phyloP scores from a whole-genome alignment of 2,329 filamentous ascomycete genomes.

The Cladosporium sp. region DNA sequence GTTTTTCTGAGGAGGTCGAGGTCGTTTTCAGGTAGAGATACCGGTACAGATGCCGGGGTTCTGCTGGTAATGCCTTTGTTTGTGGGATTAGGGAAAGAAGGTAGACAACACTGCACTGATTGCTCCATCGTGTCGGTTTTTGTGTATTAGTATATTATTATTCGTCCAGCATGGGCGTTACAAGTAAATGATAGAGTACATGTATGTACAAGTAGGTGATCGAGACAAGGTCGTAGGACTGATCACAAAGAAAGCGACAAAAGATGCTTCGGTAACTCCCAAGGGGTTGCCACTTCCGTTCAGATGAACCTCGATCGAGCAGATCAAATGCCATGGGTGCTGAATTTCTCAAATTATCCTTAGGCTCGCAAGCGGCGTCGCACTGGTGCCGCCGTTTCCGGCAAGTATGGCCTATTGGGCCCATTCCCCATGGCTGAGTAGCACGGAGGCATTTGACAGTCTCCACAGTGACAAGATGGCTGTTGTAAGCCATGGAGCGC shows the following conservation, averaged over 20 bases:
- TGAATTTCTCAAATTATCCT: not conserved
- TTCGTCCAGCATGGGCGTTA: not conserved
- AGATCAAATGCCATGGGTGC: not conserved
- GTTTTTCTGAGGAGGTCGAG: slow-evolving; percentile 7
- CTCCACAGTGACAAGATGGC: not conserved
- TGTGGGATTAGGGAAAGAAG: slow-evolving; percentile 6
- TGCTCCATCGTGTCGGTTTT: slow-evolving; percentile 6
- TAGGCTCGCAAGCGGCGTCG: not conserved
- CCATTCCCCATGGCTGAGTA: not conserved
- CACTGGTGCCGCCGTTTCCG: not conserved
- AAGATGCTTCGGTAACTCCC: not conserved
- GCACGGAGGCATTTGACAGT: slow-evolving; percentile 6
- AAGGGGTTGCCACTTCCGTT: not conserved
- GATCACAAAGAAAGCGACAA: not conserved
- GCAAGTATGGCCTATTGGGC: slow-evolving; percentile 3
- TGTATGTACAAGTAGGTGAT: not conserved
- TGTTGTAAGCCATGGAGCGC: not conserved
- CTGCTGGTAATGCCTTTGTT: slow-evolving; percentile 1
- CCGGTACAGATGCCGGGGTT: slow-evolving; percentile 6
- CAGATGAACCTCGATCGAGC: slow-evolving; percentile 5
- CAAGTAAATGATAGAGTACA: not conserved
- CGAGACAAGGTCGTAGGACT: not conserved
- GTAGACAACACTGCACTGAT: slow-evolving; percentile 8
- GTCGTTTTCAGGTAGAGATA: slow-evolving; percentile 9
- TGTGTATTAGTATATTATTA: slow-evolving; percentile 1